Base-by-base conservation (phyloP, 2,329 filamentous ascomycete species). In the Colletotrichum eremochloae region DNA sequence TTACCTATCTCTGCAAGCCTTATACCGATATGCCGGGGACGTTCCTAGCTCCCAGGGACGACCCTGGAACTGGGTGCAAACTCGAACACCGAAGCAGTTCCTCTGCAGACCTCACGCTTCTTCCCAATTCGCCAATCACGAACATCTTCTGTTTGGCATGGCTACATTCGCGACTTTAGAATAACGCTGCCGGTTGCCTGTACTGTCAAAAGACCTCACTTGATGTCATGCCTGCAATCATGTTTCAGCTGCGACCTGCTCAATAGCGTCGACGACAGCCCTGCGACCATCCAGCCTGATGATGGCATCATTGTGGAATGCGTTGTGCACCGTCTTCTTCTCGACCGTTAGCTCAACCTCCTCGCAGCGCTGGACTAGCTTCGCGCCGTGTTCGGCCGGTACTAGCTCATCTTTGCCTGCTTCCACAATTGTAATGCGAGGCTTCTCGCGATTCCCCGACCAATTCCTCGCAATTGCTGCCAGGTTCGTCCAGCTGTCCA, bases 331-430 rank as follows among this genome's bases (percentile, higher is more conserved):
- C 38, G 81, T 81, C 63, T 80, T 81, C 74, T 81, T 85, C 74
- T 84, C 81, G 24, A 86, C 85, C 15, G 79, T 78, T 24, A 91
- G 70, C 0, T 83, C 83, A 31, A 89, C 78, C 29, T 86, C 82
- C 68, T 79, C 71, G 75, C 88, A 90, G 66, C 84, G 82, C 70
- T 82, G 79, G 64, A 84, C 80, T 8, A 91, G 80, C 61, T 80
- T 77, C 44, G 83, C 79, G 15, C 83, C 85, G 67, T 90, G 87
- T 56, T 84, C 81, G 33, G 81, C 79, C 0, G 89, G 89, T 0
- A 91, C 89, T 24, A 91, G 78, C 77, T 91, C 89, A 74, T 91
- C 89, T 72, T 84, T 88, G 4, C 84, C 88, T 33, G 88, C 89
- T 77, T 89, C 85, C 7, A 91, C 77, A 48, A 91, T 86, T 60